These are phyloP conservation scores for Claviceps sp. DNA, from an alignment of 2,329 filamentous ascomycete species.

Conservation along the genomic window DNA sequence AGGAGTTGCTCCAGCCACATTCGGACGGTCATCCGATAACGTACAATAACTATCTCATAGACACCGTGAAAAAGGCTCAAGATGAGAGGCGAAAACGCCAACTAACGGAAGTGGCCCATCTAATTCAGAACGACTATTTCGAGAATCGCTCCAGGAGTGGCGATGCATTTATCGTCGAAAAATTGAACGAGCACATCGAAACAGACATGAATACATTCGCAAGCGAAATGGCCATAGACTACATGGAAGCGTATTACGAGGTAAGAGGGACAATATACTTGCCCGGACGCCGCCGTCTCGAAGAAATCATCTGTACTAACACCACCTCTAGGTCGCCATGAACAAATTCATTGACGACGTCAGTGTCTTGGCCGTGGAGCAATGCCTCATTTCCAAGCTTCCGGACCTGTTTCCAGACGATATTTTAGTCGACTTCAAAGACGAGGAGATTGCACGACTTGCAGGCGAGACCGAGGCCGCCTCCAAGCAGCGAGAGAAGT, in stretches of 20 bases:
- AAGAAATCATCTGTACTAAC: neutral
- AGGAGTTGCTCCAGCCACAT: constrained; percentile 3
- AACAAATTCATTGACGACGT: constrained; percentile 13
- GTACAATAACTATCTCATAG: constrained; percentile 34
- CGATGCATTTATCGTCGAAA: neutral
- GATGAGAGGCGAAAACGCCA: constrained; percentile 1
- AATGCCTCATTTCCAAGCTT: constrained; percentile 9
- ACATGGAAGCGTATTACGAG: constrained; percentile 28
- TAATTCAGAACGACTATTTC: neutral
- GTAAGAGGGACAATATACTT: constrained; percentile 8
- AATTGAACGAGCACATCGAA: neutral
- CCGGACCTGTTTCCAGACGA: constrained; percentile 10
- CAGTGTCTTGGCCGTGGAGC: constrained; percentile 14
- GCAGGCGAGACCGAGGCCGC: constrained; percentile 1
- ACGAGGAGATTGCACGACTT: constrained; percentile 4
- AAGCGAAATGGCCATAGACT: constrained; percentile 16
- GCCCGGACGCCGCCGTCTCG: neutral
- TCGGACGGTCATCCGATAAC: constrained; percentile 33
- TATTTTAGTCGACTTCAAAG: constrained; percentile 8
- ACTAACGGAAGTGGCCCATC: neutral
- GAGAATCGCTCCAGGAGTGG: too few species aligned
- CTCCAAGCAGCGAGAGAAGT: neutral
- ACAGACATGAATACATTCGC: constrained; percentile 2
- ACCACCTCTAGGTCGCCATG: constrained; percentile 8
- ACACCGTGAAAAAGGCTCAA: constrained; percentile 21